Evolutionary conservation across 306 rosid genomes (phyloP).

Genomic region (Prunus persica): Prunus_persica_NCBIv2 NC_034013.1:4956501-4957000

Average conservation of each 20-base stretch:
- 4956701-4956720: conserved; percentile 52
- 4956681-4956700: conserved; percentile 22
- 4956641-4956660: conserved; percentile 48
- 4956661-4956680: conserved; percentile 68
- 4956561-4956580: conserved; percentile 72
- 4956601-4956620: conserved; percentile 83
- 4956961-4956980: neutral
- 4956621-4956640: conserved; percentile 97
- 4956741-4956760: conserved; percentile 81
- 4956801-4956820: conserved; percentile 64
- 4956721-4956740: conserved; percentile 57
- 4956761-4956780: conserved; percentile 95
- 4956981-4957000: neutral
- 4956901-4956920: conserved; percentile 9
- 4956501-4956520: conserved; percentile 81
- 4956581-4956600: conserved; percentile 86
- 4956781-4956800: conserved; percentile 83
- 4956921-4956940: conserved; percentile 9
- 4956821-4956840: conserved; percentile 45
- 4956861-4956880: conserved; percentile 59
- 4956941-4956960: conserved; percentile 20
- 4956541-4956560: conserved; percentile 98
- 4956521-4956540: conserved; percentile 83
- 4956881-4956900: conserved; percentile 28
- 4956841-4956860: conserved; percentile 44